Conservation (phyloP, 345 rosid species). For the Carallia brachiata region DNA sequence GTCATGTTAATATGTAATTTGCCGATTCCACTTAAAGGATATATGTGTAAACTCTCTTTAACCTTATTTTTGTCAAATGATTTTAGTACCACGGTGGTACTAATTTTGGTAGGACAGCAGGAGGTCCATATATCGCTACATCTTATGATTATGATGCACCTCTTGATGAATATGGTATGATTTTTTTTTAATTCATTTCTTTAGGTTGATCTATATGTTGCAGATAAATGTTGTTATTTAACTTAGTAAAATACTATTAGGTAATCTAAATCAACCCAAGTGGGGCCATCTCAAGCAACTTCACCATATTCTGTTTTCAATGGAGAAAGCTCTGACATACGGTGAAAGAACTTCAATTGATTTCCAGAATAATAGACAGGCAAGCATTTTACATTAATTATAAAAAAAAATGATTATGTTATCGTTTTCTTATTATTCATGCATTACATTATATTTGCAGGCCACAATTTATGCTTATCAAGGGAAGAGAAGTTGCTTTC, state of each 20-base stretch:
- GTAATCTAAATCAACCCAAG: conserved; percentile 29
- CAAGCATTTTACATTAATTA: not conserved
- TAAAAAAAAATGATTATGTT: not conserved
- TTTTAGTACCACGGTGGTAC: conserved; percentile 21
- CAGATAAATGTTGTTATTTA: too few relatives aligned
- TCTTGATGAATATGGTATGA: conserved; percentile 18
- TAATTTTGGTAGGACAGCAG: conserved; percentile 12
- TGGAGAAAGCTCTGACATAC: conserved; percentile 13
- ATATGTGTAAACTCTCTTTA: not conserved
- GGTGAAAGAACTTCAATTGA: not conserved
- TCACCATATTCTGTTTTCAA: not conserved
- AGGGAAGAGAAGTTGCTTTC: conserved; percentile 33
- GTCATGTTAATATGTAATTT: not conserved
- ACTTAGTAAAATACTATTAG: not conserved
- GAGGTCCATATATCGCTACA: conserved; percentile 24
- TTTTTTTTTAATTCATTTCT: too few relatives aligned
- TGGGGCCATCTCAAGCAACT: conserved; percentile 30
- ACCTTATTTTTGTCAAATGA: not conserved
- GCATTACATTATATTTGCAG: conserved; percentile 11
- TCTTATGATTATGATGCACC: conserved; percentile 26
- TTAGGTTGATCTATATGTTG: too few relatives aligned
- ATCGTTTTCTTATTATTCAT: not conserved
- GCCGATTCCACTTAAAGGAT: not conserved
- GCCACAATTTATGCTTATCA: conserved; percentile 21
- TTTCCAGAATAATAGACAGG: not conserved